These are phyloP conservation scores for Lactarius tabidus DNA, from an alignment of 768 basidiomycete genomes.

Conservation along the genomic window DNA sequence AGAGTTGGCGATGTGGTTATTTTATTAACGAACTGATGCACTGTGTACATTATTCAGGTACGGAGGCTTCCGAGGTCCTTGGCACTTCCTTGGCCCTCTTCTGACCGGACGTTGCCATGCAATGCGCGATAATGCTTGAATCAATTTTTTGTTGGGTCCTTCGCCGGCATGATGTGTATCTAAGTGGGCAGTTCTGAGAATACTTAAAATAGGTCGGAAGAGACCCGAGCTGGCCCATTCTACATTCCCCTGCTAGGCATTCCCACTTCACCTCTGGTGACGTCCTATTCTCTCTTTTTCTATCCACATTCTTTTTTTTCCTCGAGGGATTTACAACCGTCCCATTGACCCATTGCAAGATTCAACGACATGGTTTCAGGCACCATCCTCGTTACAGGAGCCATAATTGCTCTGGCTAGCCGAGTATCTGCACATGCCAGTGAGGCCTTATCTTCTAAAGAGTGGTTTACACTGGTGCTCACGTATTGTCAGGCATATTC, in stretches of 20 bases:
- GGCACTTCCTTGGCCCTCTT: background rate
- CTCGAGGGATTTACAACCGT: background rate
- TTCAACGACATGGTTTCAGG: constrained; percentile 7
- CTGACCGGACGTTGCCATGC: background rate
- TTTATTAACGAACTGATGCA: background rate
- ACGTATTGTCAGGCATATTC: constrained; percentile 30
- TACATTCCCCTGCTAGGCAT: background rate
- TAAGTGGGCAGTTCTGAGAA: background rate
- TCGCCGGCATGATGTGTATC: background rate
- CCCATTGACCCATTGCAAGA: background rate
- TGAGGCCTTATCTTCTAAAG: background rate
- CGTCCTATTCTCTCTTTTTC: constrained; percentile 3
- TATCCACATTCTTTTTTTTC: background rate
- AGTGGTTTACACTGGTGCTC: background rate
- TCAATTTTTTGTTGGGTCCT: background rate
- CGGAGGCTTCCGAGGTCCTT: background rate
- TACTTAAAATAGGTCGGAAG: background rate
- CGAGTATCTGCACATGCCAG: constrained; percentile 7
- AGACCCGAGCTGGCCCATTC: background rate
- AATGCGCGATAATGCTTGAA: background rate
- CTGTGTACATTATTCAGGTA: background rate
- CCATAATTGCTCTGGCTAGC: constrained; percentile 1
- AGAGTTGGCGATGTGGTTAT: background rate
- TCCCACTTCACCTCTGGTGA: background rate
- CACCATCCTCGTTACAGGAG: background rate